Evolutionary conservation across 2,329 filamentous ascomycete genomes (phyloP).

Genomic region (Zalaria obscura): DNA sequence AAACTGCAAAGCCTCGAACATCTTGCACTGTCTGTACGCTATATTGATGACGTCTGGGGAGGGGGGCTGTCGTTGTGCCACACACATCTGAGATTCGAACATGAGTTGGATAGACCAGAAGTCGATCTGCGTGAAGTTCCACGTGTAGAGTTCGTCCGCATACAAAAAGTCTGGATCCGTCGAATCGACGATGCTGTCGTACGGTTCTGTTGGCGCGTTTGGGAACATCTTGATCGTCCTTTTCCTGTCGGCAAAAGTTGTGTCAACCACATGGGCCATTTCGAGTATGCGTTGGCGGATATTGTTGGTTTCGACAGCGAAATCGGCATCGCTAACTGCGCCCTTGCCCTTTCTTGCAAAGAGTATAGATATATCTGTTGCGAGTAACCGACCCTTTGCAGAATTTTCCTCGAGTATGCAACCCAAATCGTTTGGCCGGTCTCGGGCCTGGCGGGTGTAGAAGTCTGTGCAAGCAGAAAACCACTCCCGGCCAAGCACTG

Average conservation of each 20-base stretch:
- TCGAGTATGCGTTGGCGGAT: slow-evolving; percentile 21
- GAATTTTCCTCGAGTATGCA: slow-evolving; percentile 50
- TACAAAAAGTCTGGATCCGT: slow-evolving; percentile 58
- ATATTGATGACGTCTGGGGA: slow-evolving; percentile 42
- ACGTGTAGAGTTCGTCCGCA: slow-evolving; percentile 53
- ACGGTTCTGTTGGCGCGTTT: slow-evolving; percentile 32
- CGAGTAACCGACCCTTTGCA: slow-evolving; percentile 55
- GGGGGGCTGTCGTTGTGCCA: slow-evolving; percentile 37
- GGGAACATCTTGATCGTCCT: slow-evolving; percentile 52
- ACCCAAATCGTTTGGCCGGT: slow-evolving; percentile 47
- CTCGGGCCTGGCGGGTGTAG: slow-evolving; percentile 43
- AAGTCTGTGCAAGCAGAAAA: slow-evolving; percentile 51
- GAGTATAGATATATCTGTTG: slow-evolving; percentile 65
- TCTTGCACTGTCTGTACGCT: slow-evolving; percentile 57
- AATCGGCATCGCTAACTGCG: slow-evolving; percentile 47
- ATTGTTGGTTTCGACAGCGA: slow-evolving; percentile 41
- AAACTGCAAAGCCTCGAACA: slow-evolving; percentile 64
- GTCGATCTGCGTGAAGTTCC: slow-evolving; percentile 63
- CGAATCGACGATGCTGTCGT: slow-evolving; percentile 59
- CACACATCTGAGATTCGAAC: slow-evolving; percentile 60
- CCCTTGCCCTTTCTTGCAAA: slow-evolving; percentile 55
- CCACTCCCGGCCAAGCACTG: slow-evolving; percentile 65
- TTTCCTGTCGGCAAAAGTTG: slow-evolving; percentile 44
- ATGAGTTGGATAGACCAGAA: slow-evolving; percentile 68
- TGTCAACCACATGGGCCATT: slow-evolving; percentile 40